Percentiles rank a stretch among this genome's conserved stretches.
phyloP scores from a whole-genome alignment of 352 stramenopile species.

The Blastocystis hominis region DNA sequence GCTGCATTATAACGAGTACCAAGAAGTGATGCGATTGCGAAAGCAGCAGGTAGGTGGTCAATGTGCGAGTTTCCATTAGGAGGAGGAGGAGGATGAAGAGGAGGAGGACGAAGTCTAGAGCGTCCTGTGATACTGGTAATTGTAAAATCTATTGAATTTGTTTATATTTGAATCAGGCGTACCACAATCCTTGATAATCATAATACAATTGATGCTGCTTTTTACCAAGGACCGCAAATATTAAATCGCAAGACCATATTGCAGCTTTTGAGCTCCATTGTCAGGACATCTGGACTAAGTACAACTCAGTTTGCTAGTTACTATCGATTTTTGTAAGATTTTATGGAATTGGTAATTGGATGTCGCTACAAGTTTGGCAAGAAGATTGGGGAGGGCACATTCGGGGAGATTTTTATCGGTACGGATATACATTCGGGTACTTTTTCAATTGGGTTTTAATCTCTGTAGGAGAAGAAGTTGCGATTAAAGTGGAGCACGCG shows the following conservation, averaged over 20 bases:
- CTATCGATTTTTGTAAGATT: not conserved
- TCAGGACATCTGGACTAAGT: not conserved
- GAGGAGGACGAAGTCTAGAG: not conserved
- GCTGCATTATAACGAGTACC: constrained; percentile 32
- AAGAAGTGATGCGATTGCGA: not conserved
- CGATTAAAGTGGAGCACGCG: constrained; percentile 92
- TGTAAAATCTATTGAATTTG: not conserved
- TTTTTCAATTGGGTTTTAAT: constrained; percentile 64
- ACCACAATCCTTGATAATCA: not conserved
- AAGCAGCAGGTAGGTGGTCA: not conserved
- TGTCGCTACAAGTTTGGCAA: constrained; percentile 75
- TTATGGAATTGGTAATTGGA: constrained; percentile 9
- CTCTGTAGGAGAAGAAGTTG: constrained; percentile 68
- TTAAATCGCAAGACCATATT: not conserved
- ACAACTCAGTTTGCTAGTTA: not conserved
- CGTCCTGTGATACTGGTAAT: not conserved
- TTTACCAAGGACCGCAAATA: not conserved
- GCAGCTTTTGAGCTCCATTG: not conserved
- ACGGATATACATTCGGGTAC: constrained; percentile 74
- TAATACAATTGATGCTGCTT: not conserved
- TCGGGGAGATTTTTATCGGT: constrained; percentile 98
- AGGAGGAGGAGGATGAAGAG: not conserved
- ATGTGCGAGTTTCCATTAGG: not conserved
- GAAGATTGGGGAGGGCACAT: constrained; percentile 97
- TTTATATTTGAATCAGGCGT: not conserved